Conservation (phyloP, 2,329 filamentous ascomycete genomes). For the Pseudocercospora ulei region DNA sequence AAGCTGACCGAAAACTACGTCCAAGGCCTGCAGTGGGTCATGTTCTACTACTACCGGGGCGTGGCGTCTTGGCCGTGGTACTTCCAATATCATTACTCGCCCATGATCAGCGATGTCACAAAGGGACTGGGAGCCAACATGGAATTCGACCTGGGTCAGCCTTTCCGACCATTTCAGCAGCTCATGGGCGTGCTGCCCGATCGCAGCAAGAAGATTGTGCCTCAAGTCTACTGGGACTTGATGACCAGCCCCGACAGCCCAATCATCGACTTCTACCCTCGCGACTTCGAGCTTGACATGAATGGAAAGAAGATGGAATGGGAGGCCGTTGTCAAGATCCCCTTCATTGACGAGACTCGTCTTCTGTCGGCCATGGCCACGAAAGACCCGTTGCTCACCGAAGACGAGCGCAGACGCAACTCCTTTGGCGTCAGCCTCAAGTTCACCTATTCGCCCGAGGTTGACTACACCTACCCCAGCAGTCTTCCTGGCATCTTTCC, state of each 20-base stretch:
- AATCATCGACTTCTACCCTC: conserved; percentile 95
- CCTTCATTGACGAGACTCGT: conserved; percentile 89
- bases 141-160: conserved; percentile 86
- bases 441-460: conserved; percentile 71
- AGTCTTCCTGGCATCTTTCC: conserved; percentile 84
- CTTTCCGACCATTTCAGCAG: conserved; percentile 90
- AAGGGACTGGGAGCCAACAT: conserved; percentile 79
- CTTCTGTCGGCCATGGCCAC: conserved; percentile 77
- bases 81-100: conserved; percentile 92
- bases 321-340: conserved; percentile 98
- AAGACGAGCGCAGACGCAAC: conserved; percentile 73
- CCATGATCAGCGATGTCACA: conserved; percentile 91
- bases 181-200: conserved; percentile 97
- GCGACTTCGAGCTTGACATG: conserved; percentile 97
- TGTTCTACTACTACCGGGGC: conserved; percentile 95
- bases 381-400: conserved; percentile 65
- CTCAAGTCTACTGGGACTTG: conserved; percentile 71
- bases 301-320: conserved; percentile 99
- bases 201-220: conserved; percentile 93
- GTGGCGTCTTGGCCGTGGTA: conserved; percentile 99
- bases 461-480: conserved; percentile 76
- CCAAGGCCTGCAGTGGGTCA: conserved; percentile 92
- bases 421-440: conserved; percentile 86
- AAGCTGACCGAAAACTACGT: conserved; percentile 92
- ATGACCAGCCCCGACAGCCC: conserved; percentile 88